Conservation (phyloP, 1,284 basidiomycete species). For the Ustilago lituana region DNA sequence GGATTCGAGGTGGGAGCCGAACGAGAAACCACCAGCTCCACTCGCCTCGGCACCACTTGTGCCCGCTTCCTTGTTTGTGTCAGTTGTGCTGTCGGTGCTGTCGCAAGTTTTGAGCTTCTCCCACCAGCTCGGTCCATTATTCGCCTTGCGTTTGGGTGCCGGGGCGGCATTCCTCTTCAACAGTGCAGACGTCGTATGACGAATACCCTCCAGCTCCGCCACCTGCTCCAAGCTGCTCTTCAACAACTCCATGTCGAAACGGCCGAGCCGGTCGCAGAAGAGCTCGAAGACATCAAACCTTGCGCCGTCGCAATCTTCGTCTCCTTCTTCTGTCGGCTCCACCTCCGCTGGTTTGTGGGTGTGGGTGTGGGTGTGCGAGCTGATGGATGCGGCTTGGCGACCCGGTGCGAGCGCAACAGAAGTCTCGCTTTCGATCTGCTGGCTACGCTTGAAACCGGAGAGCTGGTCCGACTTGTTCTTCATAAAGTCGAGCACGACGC, state of each 20-base stretch:
- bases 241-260: slow-evolving; percentile 38
- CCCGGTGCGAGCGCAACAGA: slow-evolving; percentile 13
- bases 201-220: slow-evolving; percentile 15
- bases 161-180: slow-evolving; percentile 9
- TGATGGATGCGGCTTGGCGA: slow-evolving; percentile 22
- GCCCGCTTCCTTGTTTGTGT: neutral
- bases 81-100: too few species aligned
- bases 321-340: slow-evolving; percentile 22
- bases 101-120: slow-evolving; percentile 34
- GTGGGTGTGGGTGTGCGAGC: neutral
- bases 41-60: neutral
- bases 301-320: slow-evolving; percentile 48
- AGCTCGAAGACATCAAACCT: slow-evolving; percentile 42
- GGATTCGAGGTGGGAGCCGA: slow-evolving; percentile 5
- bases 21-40: slow-evolving; percentile 11
- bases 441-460: slow-evolving; percentile 67
- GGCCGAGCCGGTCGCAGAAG: slow-evolving; percentile 45
- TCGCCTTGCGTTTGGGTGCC: slow-evolving; percentile 1
- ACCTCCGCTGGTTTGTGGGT: neutral
- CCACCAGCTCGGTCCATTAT: slow-evolving; percentile 32
- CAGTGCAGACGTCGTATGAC: slow-evolving; percentile 7
- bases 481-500: slow-evolving; percentile 68
- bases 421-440: slow-evolving; percentile 8
- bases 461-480: slow-evolving; percentile 68
- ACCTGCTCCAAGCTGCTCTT: slow-evolving; percentile 35